These are phyloP conservation scores for Xanthoceras sorbifolium DNA, from an alignment of 345 rosid genomes.

Conservation along the genomic window DNA sequence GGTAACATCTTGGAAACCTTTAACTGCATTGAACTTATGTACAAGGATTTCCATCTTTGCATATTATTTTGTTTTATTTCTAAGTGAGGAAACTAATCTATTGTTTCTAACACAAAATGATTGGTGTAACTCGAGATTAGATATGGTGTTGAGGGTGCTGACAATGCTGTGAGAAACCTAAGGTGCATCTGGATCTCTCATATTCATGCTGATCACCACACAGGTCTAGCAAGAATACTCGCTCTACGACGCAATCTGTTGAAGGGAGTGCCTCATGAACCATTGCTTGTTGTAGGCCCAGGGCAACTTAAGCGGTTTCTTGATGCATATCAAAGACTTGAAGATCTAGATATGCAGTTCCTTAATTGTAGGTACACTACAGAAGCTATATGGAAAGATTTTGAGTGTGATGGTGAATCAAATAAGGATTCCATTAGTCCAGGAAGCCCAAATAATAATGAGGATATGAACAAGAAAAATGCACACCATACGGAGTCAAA, in stretches of 20 bases:
- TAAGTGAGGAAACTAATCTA: neutral
- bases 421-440: constrained; percentile 24
- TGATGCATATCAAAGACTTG: constrained; percentile 86
- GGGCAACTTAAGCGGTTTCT: constrained; percentile 73
- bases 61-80: neutral
- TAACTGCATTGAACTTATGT: neutral
- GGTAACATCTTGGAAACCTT: constrained; percentile 34
- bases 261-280: constrained; percentile 68
- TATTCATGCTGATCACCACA: constrained; percentile 95
- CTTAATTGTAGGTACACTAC: constrained; percentile 82
- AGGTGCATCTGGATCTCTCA: constrained; percentile 92
- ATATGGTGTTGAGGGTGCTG: constrained; percentile 79
- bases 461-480: constrained; percentile 17
- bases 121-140: constrained; percentile 35
- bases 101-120: neutral
- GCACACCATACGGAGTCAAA: constrained; percentile 31
- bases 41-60: neutral
- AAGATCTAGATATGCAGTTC: constrained; percentile 90
- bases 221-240: constrained; percentile 82
- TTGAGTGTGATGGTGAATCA: constrained; percentile 36
- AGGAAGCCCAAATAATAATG: constrained; percentile 24
- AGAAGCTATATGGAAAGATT: constrained; percentile 58
- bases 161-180: constrained; percentile 60
- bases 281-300: constrained; percentile 77
- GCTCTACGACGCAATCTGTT: constrained; percentile 76